Evolutionary conservation across 148 eudicot genomes (phyloP), one percentile per base, ranked within the genome.

Genomic region (Hydrangea macrophylla): DNA sequence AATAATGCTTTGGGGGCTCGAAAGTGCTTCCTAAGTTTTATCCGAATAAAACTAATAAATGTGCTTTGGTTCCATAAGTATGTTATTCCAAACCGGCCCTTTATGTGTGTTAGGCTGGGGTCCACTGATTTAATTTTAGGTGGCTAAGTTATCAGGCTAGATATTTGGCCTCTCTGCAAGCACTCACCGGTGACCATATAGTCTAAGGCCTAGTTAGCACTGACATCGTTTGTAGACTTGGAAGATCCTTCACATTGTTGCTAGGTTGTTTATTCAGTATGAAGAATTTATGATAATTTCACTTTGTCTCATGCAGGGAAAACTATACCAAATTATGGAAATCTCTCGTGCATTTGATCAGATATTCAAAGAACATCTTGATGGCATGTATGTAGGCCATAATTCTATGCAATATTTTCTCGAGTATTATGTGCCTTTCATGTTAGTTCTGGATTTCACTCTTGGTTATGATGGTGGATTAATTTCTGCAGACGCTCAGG

Each of bases 341-440:
- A 90, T 94, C 36, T 90, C 92, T 61, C 96, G 99, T 55, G 81
- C 72, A 65, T 94, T 94, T 81, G 99, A 94, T 77, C 93, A 91
- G 81, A 90, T 73, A 65, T 90, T 88, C 69, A 94, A 94, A 80
- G 99, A 94, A 77, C 99, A 94, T 85, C 99, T 94, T 68, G 99
- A 94, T 85, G 99, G 99, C 55, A 69, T 80, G 99, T 94, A 90
- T 62, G 92, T 82, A 48, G 28, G 31, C 42, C 32, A 9, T 37
- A 69, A 31, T 62, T 60, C 44, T 56, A 11, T 56, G 9, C 24
- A 37, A 9, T 27, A 33, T 25, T 1, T 8, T 0, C 53, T 48
- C 17, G 11, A 48, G 53, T 18, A 1, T 3, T 48, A 2, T 40
- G 37, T 60, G 23, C 25, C n/a, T 55, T 65, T 9, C 56, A 18